Conservation (phyloP, 257 asterid species). For the Coffea eugenioides region DNA sequence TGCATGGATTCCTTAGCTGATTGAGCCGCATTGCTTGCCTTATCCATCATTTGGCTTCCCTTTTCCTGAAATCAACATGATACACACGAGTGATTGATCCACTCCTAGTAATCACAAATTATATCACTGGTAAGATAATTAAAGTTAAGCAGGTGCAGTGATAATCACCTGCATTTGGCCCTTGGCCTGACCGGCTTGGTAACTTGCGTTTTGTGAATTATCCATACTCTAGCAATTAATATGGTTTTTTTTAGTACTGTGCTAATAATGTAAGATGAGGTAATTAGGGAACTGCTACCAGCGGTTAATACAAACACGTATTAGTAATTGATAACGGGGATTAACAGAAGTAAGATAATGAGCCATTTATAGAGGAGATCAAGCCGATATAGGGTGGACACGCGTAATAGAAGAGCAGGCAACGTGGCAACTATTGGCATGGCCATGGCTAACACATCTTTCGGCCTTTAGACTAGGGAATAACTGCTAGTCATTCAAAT, state of each 20-base stretch:
- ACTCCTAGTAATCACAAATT: no score
- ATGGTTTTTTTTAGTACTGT: background rate
- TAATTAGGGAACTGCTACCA: no score
- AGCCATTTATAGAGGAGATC: background rate
- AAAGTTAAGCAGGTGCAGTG: no score
- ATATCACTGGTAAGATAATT: no score
- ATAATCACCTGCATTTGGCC: conserved; percentile 34
- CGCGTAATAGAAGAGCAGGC: background rate
- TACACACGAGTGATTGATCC: background rate
- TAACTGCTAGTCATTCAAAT: no score
- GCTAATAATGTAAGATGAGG: background rate
- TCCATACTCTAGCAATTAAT: conserved; percentile 14
- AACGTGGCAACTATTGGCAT: background rate
- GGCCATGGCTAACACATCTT: background rate
- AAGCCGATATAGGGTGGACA: background rate
- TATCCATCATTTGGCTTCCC: conserved; percentile 34
- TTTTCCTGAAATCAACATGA: conserved; percentile 29
- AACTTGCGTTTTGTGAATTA: conserved; percentile 22
- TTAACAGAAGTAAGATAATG: background rate
- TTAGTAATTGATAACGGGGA: background rate
- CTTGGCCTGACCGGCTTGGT: conserved; percentile 40
- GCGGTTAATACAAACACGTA: background rate
- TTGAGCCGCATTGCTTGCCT: conserved; percentile 34
- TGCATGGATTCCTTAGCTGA: conserved; percentile 34
- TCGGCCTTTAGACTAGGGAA: background rate